Conservation (phyloP, 306 rosid species). For the Lathyrus sativus region DNA sequence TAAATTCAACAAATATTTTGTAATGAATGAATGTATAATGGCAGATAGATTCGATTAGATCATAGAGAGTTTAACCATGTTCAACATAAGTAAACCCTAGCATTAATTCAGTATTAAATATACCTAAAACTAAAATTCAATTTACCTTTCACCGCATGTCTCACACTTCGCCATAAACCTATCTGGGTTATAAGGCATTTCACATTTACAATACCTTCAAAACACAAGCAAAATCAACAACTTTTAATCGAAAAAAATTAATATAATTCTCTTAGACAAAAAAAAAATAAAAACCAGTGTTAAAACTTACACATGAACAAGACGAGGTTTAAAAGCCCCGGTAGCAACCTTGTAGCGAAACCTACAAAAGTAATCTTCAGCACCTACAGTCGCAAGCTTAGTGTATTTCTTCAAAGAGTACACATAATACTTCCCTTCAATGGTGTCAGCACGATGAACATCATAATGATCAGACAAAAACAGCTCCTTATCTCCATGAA, state of each 20-base stretch:
- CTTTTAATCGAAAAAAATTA: neutral
- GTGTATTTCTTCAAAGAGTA: constrained; percentile 78
- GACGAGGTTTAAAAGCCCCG: constrained; percentile 75
- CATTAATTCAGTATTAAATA: neutral
- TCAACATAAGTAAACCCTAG: too few species aligned
- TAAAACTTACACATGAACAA: constrained; percentile 85
- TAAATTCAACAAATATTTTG: neutral
- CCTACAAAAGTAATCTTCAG: constrained; percentile 80
- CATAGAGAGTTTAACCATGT: neutral
- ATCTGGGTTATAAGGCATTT: constrained; percentile 92
- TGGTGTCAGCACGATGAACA: constrained; percentile 74
- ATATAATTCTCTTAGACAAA: neutral
- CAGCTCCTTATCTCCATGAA: constrained; percentile 79
- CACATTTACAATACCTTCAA: constrained; percentile 83
- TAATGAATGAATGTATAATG: neutral
- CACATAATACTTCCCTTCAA: constrained; percentile 72
- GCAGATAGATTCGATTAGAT: neutral
- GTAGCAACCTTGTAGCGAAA: constrained; percentile 86
- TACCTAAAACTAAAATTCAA: constrained; percentile 15
- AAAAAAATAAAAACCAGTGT: neutral
- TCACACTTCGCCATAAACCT: constrained; percentile 92
- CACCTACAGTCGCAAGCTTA: constrained; percentile 76
- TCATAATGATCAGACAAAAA: constrained; percentile 76
- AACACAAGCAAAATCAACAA: constrained; percentile 18
- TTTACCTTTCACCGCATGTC: constrained; percentile 85